Evolutionary conservation across 495 filamentous ascomycete genomes (phyloP), one percentile per base, ranked within the genome.

Genomic region (Penicillium dipodomyicola): DNA sequence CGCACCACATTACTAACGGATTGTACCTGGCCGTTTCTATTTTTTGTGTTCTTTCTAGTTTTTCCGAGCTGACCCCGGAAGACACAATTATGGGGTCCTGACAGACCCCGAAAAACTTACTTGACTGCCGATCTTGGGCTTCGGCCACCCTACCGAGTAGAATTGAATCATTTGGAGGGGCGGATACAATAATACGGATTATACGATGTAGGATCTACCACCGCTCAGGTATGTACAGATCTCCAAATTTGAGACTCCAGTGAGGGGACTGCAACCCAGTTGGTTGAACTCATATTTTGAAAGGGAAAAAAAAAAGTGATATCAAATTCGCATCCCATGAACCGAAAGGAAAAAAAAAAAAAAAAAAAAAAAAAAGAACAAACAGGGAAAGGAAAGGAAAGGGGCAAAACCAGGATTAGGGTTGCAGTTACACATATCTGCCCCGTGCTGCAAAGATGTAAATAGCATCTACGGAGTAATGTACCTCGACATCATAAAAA

Each of bases 81-180:
- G 5, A 9, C 27, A 41, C 49, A 51, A 40, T 40, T 25, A 39
- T 14, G 35, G 46, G 56, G 43, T 49, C 7, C 15, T 43, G 52
- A 52, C 33, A 46, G 49, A 45, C 17, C 23, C 20, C 5, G 25
- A 27, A 42, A 42, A 35, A 41, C 4, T 8, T 37, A 32, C 20
- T 11, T 56, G 37, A 49, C 23, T 29, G 44, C 41, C 29, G 30
- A 55, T 58, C 56, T 41, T 41, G 9, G 27, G 17, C 49, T 46
- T 55, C 39, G 22, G 57, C 17, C 23, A 40, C 25, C 37, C 25
- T 50, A 40, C 45, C 39, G 57, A 55, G 20, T 23, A 22, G 4
- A 15, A 25, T 17, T 52, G 14, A 37, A 37, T 15, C 35, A 8
- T 39, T 39, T 37, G 35, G 5, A 1, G 35, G 5, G 15, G 35